Conservation (phyloP, 495 filamentous ascomycete genomes). For the Immersiella caudata region DNA sequence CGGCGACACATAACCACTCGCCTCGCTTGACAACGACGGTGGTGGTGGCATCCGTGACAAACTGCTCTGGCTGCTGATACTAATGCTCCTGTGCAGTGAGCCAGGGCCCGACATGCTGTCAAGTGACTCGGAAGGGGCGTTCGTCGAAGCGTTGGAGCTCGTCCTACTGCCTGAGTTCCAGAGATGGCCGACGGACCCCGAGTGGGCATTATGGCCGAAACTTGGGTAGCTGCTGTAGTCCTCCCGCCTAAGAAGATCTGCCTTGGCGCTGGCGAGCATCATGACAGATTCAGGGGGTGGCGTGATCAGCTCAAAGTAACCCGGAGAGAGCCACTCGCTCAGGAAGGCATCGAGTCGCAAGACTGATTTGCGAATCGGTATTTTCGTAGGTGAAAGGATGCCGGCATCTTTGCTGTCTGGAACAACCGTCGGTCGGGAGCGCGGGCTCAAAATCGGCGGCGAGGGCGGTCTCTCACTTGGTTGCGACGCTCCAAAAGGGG, state of each 20-base stretch:
- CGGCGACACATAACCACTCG: conserved; percentile 67
- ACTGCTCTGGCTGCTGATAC: conserved; percentile 22
- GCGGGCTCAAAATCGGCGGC: conserved; percentile 14
- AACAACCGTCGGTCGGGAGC: conserved; percentile 22
- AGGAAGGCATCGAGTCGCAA: conserved; percentile 89
- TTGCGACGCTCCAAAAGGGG: conserved; percentile 35
- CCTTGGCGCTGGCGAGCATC: conserved; percentile 86
- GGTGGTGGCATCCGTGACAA: conserved; percentile 2
- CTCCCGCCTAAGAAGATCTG: conserved; percentile 73
- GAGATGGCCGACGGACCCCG: conserved; percentile 42
- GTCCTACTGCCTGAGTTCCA: conserved; percentile 37
- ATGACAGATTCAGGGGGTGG: conserved; percentile 82
- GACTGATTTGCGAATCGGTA: conserved; percentile 52
- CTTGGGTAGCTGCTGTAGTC: conserved; percentile 58
- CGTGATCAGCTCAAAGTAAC: conserved; percentile 90
- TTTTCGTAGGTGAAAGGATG: background rate
- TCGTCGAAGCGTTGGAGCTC: conserved; percentile 15
- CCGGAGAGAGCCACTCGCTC: conserved; percentile 91
- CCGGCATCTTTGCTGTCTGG: conserved; percentile 10
- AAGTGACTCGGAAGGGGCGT: conserved; percentile 19
- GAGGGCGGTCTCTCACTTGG: conserved; percentile 24
- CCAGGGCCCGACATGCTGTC: conserved; percentile 30
- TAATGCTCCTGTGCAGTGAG: conserved; percentile 33
- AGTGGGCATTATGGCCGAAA: conserved; percentile 37
- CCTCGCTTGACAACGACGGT: conserved; percentile 14